These are phyloP conservation scores for Solanum phureja DNA, from an alignment of 257 asterid genomes.

Conservation along the genomic window DNA sequence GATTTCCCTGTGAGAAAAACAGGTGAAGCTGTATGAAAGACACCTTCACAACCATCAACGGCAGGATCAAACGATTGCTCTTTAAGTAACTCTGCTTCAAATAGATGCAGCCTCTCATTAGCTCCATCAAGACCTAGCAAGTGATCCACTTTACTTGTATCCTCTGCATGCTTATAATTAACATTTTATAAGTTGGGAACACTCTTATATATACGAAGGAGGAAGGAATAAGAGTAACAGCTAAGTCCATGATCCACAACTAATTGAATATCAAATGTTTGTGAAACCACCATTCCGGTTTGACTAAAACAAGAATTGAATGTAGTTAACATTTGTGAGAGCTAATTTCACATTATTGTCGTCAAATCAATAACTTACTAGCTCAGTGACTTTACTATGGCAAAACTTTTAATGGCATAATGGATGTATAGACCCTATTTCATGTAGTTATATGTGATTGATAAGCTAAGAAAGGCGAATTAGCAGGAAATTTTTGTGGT, in stretches of 20 bases:
- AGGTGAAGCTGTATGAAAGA: constrained; percentile 60
- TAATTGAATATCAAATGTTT: background rate
- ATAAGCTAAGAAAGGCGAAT: too few species aligned
- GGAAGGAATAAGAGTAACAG: background rate
- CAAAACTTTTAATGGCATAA: background rate
- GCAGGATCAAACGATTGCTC: constrained; percentile 47
- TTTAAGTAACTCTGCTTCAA: constrained; percentile 30
- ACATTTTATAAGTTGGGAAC: background rate
- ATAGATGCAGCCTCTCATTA: constrained; percentile 34
- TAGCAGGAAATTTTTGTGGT: too few species aligned
- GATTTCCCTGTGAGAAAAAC: constrained; percentile 20
- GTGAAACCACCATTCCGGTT: background rate
- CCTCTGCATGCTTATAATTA: constrained; percentile 15
- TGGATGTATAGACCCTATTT: background rate
- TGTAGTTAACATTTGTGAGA: background rate
- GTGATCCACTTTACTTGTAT: constrained; percentile 34
- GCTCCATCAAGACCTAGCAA: constrained; percentile 51
- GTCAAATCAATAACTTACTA: background rate
- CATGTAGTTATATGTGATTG: too few species aligned
- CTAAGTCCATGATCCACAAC: background rate
- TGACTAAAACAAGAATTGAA: background rate
- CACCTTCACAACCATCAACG: constrained; percentile 51
- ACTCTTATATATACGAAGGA: background rate
- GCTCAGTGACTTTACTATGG: background rate
- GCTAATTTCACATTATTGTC: background rate